Evolutionary conservation across 371 early-diverging fungal species (phyloP), one percentile per base, ranked within the genome.

Genomic region (Haplosporangium sp.): DNA sequence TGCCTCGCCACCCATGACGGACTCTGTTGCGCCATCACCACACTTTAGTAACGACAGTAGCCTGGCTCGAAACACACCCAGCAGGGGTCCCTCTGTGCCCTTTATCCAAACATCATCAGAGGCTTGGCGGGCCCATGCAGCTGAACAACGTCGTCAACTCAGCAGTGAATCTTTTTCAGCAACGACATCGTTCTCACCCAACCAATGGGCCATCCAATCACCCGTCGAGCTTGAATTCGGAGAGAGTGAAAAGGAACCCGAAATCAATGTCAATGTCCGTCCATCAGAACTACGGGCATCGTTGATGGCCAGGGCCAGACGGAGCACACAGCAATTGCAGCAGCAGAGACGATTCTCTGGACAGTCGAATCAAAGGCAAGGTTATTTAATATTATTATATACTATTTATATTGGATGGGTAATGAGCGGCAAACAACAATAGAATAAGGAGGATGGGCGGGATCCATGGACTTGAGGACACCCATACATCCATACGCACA

Each of bases 231-330:
- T 65, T 37, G 53, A 54, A 13, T 73, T 73, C 59, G 62, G 67
- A 6, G 74, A 73, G 38, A 73, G 74, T 46, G 74, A 73, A 14
- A 62, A 57, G 18, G 76, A 63, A 41, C 70, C 70, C 23, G 52
- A 54, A 23, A 18, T 70, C 38, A 62, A 69, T 41, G 38, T 65
- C 40, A 66, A 65, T 53, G 52, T 76, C n/a, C 62, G 76, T 5
- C 76, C 76, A 5, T 76, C 76, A 8, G 64, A 70, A 23, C 64
- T 76, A 16, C 56, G 76, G 23, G 76, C 76, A 2, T 76, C 76
- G 13, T 37, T 76, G 53, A 70, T 76, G 76, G 76, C 70, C 41
- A 50, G 67, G 58, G 76, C 76, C 37, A 38, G 41, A 56, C 50
- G 37, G 40, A 66, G 67, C 18, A 53, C 66, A 8, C 57, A 62